Percentiles rank a stretch among this genome's conserved stretches.
These are phyloP conservation scores for Seiridium unicorne DNA, from an alignment of 2,329 filamentous ascomycete genomes.

Conservation along the genomic window DNA sequence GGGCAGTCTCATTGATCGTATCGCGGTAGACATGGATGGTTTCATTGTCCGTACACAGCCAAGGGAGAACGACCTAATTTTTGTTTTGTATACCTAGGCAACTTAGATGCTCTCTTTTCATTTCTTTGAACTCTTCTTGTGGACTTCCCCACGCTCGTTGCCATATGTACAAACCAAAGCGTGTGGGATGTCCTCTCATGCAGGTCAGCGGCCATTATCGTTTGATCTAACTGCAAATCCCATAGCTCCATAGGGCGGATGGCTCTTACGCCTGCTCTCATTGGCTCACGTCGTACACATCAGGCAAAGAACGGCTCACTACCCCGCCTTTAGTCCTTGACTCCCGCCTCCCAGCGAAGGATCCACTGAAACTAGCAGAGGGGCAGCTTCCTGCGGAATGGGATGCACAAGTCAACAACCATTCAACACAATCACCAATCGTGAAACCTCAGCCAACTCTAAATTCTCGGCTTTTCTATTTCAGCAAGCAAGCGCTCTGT, in stretches of 20 bases:
- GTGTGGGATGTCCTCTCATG: not conserved
- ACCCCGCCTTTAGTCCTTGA: constrained; percentile 3
- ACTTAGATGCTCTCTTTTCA: no score
- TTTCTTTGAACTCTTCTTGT: no score
- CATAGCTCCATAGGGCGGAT: not conserved
- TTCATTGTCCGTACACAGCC: no score
- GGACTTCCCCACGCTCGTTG: not conserved
- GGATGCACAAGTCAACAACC: not conserved
- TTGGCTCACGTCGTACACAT: not conserved
- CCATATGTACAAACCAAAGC: not conserved
- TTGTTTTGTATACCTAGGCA: no score
- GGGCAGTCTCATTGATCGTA: no score
- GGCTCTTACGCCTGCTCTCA: not conserved
- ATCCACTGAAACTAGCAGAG: not conserved
- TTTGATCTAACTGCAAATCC: not conserved
- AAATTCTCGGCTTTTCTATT: not conserved
- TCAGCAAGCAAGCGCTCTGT: not conserved
- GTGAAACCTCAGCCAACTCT: not conserved
- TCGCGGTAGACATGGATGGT: no score
- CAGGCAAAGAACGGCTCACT: constrained; percentile 3
- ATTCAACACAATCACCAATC: not conserved
- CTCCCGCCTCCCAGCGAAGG: not conserved
- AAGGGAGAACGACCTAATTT: no score
- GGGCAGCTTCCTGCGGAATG: not conserved
- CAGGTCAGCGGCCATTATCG: constrained; percentile 1